Conservation (phyloP, 148 eudicot species). For the Talinum fruticosum region DNA sequence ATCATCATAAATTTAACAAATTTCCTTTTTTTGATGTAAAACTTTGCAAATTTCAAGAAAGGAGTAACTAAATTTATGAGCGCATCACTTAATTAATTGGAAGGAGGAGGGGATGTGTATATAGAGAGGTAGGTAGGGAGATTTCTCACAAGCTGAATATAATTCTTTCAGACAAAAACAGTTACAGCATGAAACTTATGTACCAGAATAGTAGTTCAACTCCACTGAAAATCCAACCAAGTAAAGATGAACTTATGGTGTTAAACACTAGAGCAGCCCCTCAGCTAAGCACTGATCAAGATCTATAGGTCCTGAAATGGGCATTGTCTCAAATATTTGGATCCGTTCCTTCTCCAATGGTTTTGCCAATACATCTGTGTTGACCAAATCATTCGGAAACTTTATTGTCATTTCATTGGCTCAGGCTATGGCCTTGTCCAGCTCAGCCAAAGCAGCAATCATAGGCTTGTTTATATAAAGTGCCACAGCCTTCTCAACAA, state of each 20-base stretch:
- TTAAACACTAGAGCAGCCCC: background rate
- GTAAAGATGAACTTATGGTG: no score
- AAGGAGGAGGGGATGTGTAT: no score
- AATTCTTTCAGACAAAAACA: no score
- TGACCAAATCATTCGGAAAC: background rate
- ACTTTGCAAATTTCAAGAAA: no score
- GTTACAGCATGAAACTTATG: no score
- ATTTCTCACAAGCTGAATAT: no score
- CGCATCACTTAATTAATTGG: no score
- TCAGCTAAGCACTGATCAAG: conserved; percentile 10
- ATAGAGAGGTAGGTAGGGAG: no score
- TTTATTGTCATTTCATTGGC: background rate
- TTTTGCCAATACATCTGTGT: background rate
- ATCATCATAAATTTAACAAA: no score
- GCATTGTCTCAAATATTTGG: background rate
- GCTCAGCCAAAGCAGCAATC: background rate
- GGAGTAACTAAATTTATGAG: no score
- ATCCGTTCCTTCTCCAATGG: background rate
- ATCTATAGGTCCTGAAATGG: background rate
- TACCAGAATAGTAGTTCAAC: no score
- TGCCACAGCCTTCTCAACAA: conserved; percentile 14
- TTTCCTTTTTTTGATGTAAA: no score
- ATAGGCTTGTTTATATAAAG: background rate
- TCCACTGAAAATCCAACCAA: background rate
- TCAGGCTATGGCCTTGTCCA: background rate